Base-by-base conservation (phyloP, 257 asterid species). In the Marsdenia floribunda region DNA sequence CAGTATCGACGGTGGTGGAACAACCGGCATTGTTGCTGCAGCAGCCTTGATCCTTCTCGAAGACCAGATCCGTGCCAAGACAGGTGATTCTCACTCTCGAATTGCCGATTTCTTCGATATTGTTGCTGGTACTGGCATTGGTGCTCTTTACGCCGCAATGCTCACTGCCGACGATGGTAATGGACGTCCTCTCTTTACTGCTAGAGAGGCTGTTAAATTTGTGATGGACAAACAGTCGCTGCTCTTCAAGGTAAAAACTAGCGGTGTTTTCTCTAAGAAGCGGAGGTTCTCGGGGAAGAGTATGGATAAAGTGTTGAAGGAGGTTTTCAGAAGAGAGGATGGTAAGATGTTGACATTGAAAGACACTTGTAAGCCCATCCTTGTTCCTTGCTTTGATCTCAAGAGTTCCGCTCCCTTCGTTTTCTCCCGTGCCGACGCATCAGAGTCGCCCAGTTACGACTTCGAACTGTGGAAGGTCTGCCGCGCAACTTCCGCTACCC, bases 371-470 rank as follows among this genome's bases (percentile, higher is more conserved):
- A 94, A 90, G 88, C 97, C 97, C 38, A 80, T 91, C 2, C 90
- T 94, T 16, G 88, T 94, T 6, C 97, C 98, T 3, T 94, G 98
- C 80, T 94, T 87, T 58, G 98, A 94, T 72, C 81, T 90, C 58
- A 84, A 85, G 70, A 91, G 91, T 76, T 82, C 93, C 24, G 97
- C 97, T 75, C 98, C 97, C 67, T 91, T 94, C 73, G 96, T 94
- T 7, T 94, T 94, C 91, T 94, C 98, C 4, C 87, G 97, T 15
- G 97, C 98, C 87, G 98, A 87, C 83, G 97, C 99, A 26, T 54
- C 88, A 12, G 96, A 88, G 86, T 89, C 98, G 1, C 80, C 88
- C 38, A 92, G 98, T 82, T 95, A 79, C 80, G 91, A 95, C 74
- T 94, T 92, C 90, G 93, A 88, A 87, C 85, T 94, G n/a, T 84